These are phyloP conservation scores for Lobosporangium transversale DNA, from an alignment of 192 early-diverging fungal genomes.

Conservation along the genomic window DNA sequence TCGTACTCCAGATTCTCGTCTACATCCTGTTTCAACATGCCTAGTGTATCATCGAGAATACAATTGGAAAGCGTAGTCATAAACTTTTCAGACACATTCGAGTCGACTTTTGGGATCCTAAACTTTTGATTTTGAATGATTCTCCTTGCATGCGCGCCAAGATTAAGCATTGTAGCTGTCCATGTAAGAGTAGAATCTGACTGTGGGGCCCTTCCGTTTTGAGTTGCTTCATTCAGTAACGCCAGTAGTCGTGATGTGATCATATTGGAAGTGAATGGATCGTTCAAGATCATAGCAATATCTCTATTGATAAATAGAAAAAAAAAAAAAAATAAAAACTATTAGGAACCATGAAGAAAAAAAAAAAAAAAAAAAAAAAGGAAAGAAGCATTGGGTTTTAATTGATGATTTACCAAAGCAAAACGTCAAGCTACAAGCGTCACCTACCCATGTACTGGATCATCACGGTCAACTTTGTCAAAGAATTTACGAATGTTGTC, in stretches of 20 bases:
- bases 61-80: slow-evolving; percentile 51
- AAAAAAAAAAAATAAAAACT: neutral
- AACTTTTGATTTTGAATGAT: slow-evolving; percentile 56
- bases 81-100: slow-evolving; percentile 51
- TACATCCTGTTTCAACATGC: slow-evolving; percentile 31
- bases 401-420: too few relatives aligned
- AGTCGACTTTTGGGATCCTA: slow-evolving; percentile 63
- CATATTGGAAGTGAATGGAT: slow-evolving; percentile 62
- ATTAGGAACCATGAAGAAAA: neutral
- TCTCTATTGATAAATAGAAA: slow-evolving; percentile 55
- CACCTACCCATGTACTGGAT: slow-evolving; percentile 62
- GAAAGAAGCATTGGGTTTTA: too few relatives aligned
- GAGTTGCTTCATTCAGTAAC: slow-evolving; percentile 42
- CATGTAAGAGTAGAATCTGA: slow-evolving; percentile 48
- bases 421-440: neutral
- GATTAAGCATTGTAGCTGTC: slow-evolving; percentile 62
- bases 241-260: slow-evolving; percentile 58
- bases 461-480: slow-evolving; percentile 58
- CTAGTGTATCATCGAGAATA: slow-evolving; percentile 42
- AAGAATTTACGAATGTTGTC: slow-evolving; percentile 66
- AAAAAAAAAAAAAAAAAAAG: neutral
- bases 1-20: slow-evolving; percentile 39
- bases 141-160: slow-evolving; percentile 59
- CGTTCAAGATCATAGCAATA: slow-evolving; percentile 67
- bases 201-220: slow-evolving; percentile 25